phyloP scores from a whole-genome alignment of 306 rosid species.

The Prunus mira region DNA sequence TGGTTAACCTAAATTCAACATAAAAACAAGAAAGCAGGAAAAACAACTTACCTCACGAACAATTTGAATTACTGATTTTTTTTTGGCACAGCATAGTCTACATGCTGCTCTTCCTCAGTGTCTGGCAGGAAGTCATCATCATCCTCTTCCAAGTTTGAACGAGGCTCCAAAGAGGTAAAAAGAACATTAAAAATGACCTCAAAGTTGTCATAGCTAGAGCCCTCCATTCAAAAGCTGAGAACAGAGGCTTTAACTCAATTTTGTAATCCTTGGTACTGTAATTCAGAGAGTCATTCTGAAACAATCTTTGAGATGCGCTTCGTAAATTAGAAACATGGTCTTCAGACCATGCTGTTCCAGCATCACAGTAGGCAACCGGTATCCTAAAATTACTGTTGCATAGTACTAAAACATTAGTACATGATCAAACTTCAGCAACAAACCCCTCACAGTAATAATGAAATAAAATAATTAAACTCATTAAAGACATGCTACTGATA shows the following conservation, averaged over 20 bases:
- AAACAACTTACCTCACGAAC: constrained; percentile 64
- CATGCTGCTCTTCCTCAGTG: constrained; percentile 30
- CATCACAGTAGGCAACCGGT: constrained; percentile 67
- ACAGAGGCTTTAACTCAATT: constrained; percentile 64
- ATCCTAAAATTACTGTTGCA: constrained; percentile 53
- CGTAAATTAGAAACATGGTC: constrained; percentile 39
- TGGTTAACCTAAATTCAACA: background rate
- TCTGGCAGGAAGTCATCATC: constrained; percentile 58
- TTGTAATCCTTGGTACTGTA: constrained; percentile 57
- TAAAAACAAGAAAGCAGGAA: background rate
- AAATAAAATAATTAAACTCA: background rate
- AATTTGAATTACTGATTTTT: constrained; percentile 83
- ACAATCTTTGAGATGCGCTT: constrained; percentile 45
- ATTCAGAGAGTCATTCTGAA: constrained; percentile 46
- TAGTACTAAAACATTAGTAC: constrained; percentile 25
- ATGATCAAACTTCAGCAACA: constrained; percentile 12
- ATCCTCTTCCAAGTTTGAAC: constrained; percentile 58
- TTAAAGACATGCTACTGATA: background rate
- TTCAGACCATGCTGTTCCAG: constrained; percentile 51
- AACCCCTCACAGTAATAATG: background rate
- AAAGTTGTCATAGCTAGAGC: constrained; percentile 52
- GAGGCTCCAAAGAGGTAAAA: constrained; percentile 88
- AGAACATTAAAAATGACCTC: constrained; percentile 67
- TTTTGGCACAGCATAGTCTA: constrained; percentile 61
- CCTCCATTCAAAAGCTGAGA: constrained; percentile 66